Base-by-base conservation (phyloP, 2,329 filamentous ascomycete species). In the Botrytis paeoniae region DNA sequence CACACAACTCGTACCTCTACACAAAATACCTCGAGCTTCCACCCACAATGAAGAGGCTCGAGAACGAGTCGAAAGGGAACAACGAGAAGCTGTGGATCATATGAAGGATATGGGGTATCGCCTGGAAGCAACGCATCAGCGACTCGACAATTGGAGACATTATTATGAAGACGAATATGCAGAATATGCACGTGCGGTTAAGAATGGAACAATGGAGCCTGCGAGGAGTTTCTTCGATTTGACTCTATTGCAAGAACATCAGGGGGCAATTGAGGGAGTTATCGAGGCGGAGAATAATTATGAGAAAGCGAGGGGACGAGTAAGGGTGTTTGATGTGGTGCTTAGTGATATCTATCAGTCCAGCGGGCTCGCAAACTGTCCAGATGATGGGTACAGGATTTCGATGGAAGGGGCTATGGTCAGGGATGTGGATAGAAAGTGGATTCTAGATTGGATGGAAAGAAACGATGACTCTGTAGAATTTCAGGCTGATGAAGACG, bases 381-480 rank as follows among this genome's bases (percentile, higher is more conserved):
- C 39, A 6, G 71, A 77, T 37, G 76, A 77, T 54, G 76, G 75
- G 9, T 77, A 78, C 61, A 66, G 61, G n/a, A 64, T 71, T 20
- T 77, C 76, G 1, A 65, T 73, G 29, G 76, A 78, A 63, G 57
- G 62, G 14, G 70, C 70, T 12, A 71, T 72, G 22, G 68, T 74
- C 18, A 25, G n/a, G 4, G 18, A 69, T 22, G 70, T 77, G 9
- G 76, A 77, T 69, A 71, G 75, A 10, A 64, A 63, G 20, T 39
- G 61, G 29, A 76, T 77, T 35, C 29, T 74, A n/a, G 70, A 39
- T 10, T 77, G 75, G 76, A 73, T 77, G 54, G 37, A 71, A 6
- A n/a, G 45, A 7, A n/a, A 73, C 22, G 60, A 70, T 39, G 69
- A 75, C 22, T 51, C 20, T 4, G 3, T 39, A 12, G 32, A 37